A percentile compares a stretch with the other conserved stretches of the same genome.
Evolutionary conservation across 192 early-diverging fungal genomes (phyloP).

Genomic region (Diversispora eburnea): DNA sequence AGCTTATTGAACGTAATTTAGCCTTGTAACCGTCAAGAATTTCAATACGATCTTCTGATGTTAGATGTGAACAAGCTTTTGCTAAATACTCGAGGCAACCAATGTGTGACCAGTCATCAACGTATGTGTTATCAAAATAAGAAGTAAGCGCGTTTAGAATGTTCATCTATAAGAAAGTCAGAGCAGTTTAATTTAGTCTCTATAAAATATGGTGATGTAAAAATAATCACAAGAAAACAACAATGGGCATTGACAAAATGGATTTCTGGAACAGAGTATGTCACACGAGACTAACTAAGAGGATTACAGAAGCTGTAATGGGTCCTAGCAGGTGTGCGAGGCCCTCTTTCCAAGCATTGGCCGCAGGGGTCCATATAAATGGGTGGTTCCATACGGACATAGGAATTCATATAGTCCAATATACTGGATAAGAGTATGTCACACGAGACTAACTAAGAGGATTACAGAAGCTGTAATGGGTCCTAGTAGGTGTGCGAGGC

Average conservation of each 20-base stretch:
- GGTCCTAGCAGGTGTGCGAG: conserved; percentile 15
- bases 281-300: conserved; percentile 14
- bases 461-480: conserved; percentile 14
- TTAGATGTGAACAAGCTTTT: conserved; percentile 27
- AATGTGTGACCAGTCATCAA: conserved; percentile 22
- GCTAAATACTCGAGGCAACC: conserved; percentile 25
- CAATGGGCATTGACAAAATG: conserved; percentile 26
- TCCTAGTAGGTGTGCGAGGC: conserved; percentile 14
- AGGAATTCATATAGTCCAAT: conserved; percentile 21
- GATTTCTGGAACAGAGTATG: conserved; percentile 24
- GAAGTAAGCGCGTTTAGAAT: conserved; percentile 22
- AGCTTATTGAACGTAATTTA: conserved; percentile 20
- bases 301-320: conserved; percentile 23
- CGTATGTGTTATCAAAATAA: conserved; percentile 10
- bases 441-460: conserved; percentile 28
- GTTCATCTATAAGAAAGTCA: conserved; percentile 20
- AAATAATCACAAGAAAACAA: conserved; percentile 20
- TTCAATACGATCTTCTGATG: conserved; percentile 28
- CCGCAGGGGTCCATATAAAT: conserved; percentile 15
- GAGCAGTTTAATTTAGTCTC: conserved; percentile 7
- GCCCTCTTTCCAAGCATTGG: conserved; percentile 13
- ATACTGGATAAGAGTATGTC: conserved; percentile 27
- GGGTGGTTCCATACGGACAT: conserved; percentile 19
- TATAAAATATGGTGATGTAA: conserved; percentile 4
- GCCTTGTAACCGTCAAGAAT: conserved; percentile 20